Base-by-base conservation (phyloP, 129 eudicot genomes). In the Flaveria ramosissima region DNA sequence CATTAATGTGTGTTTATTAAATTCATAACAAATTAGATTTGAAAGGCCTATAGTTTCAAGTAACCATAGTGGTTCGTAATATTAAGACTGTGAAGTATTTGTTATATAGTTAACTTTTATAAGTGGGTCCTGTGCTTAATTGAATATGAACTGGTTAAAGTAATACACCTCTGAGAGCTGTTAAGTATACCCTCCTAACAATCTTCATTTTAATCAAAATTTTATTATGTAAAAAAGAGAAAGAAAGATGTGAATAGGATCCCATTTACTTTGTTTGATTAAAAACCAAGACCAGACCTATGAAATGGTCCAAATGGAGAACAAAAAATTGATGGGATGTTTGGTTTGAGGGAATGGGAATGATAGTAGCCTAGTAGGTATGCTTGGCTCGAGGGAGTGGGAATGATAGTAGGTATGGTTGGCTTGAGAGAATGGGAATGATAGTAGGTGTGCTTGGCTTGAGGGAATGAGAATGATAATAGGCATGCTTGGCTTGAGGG, bases 41-140 rank as follows among this genome's bases (percentile, higher is more conserved):
- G 16, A 16, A 5, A 9, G 61, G 23, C 6, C 15, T 50, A 50
- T 50, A 15, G 55, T 68, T 68, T 20, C 27, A 23, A 52, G 65
- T 52, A 72, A 19, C 30, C 17, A 72, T 72, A 52, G 64, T 50
- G 15, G 27, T 2, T 50, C 64, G 16, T 71, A n/a, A 32, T 71
- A 16, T 30, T 9, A 27, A 70, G 27, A 70, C 19, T 50, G 9
- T 52, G 16, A 15, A 71, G 48, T 71, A 27, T 15, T 17, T 10
- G 4, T 52, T 50, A 14, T 27, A 6, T 6, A 10, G 66, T n/a
- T 17, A 36, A 30, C 36, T 55, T 39, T 6, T 72, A 13, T 51
- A 32, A 53, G 43, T 13, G 7, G 67, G 50, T 55, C 14, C 6
- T 55, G 39, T 42, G 36, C 57, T 72, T 16, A 72, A 41, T 39